Conservation (phyloP, 306 rosid genomes). For the barrel medic (Medicago truncatula) region DNA sequence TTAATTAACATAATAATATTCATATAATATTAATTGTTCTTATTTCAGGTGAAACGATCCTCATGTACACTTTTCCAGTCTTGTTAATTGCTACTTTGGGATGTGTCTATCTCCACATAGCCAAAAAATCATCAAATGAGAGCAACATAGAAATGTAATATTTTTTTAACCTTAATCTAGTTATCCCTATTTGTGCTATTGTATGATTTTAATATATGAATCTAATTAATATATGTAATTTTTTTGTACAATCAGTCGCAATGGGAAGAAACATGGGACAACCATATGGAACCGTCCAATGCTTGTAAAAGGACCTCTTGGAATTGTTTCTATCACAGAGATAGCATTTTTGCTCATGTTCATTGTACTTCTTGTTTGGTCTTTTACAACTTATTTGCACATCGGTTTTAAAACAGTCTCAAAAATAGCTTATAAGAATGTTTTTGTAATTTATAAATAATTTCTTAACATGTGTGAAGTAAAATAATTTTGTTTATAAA, state of each 20-base stretch:
- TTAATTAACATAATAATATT: neutral
- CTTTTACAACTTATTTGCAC: slow-evolving; percentile 43
- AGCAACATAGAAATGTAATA: slow-evolving; percentile 36
- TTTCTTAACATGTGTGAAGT: no score
- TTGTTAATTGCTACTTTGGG: slow-evolving; percentile 67
- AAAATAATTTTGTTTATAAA: no score
- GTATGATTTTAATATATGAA: no score
- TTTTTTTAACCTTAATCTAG: neutral
- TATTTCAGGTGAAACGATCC: slow-evolving; percentile 51
- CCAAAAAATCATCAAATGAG: slow-evolving; percentile 38
- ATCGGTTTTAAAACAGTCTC: slow-evolving; percentile 45
- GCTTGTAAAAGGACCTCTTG: slow-evolving; percentile 77
- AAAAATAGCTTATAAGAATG: neutral
- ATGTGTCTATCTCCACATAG: slow-evolving; percentile 65
- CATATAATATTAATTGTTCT: neutral
- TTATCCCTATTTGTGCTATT: neutral
- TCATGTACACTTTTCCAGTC: slow-evolving; percentile 63
- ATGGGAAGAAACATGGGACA: neutral
- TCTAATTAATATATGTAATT: neutral
- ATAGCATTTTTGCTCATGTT: slow-evolving; percentile 67
- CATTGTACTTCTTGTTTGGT: slow-evolving; percentile 67
- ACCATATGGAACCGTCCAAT: slow-evolving; percentile 58
- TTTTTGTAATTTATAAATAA: no score
- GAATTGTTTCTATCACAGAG: slow-evolving; percentile 75
- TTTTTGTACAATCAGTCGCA: neutral